A percentile compares a stretch with the other conserved stretches of the same genome.
These are phyloP conservation scores for Athelia psychrophila DNA, from an alignment of 1,284 basidiomycete species.

Conservation along the genomic window DNA sequence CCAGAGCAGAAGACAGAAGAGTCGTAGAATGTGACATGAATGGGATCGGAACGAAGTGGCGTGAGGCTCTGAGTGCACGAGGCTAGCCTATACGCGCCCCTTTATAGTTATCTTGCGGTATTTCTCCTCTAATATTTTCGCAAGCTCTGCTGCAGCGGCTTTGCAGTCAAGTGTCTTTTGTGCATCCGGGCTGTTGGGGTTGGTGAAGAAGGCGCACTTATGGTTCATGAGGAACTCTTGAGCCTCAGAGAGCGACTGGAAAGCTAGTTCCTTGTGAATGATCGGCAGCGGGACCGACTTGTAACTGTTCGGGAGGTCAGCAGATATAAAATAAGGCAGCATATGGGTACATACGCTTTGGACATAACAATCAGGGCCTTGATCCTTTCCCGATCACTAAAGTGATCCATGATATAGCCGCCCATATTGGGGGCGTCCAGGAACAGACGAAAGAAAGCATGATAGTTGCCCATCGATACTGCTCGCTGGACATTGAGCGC, in stretches of 20 bases:
- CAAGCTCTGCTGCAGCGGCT: constrained; percentile 46
- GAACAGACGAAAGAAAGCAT: constrained; percentile 87
- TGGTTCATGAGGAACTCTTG: constrained; percentile 74
- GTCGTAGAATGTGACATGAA: neutral
- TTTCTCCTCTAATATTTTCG: constrained; percentile 66
- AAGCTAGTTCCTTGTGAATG: constrained; percentile 81
- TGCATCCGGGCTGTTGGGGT: constrained; percentile 54
- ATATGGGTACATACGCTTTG: constrained; percentile 73
- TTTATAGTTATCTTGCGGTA: constrained; percentile 76
- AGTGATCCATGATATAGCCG: constrained; percentile 99
- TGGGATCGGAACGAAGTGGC: neutral
- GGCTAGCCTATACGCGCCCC: constrained; percentile 51
- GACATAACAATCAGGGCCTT: constrained; percentile 88
- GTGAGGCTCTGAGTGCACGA: neutral
- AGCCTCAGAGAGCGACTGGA: constrained; percentile 66
- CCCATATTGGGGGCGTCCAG: constrained; percentile 93
- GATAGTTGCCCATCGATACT: constrained; percentile 91
- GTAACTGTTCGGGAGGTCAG: constrained; percentile 54
- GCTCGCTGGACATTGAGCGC: constrained; percentile 89
- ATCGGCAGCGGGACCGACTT: constrained; percentile 74
- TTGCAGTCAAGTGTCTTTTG: constrained; percentile 72
- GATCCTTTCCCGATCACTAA: constrained; percentile 89
- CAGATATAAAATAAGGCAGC: constrained; percentile 1
- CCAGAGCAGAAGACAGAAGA: too few species aligned
- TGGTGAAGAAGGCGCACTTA: constrained; percentile 67